Evolutionary conservation across 352 stramenopile genomes (phyloP).

Genomic region (Globisporangium recalcitrans): DNA sequence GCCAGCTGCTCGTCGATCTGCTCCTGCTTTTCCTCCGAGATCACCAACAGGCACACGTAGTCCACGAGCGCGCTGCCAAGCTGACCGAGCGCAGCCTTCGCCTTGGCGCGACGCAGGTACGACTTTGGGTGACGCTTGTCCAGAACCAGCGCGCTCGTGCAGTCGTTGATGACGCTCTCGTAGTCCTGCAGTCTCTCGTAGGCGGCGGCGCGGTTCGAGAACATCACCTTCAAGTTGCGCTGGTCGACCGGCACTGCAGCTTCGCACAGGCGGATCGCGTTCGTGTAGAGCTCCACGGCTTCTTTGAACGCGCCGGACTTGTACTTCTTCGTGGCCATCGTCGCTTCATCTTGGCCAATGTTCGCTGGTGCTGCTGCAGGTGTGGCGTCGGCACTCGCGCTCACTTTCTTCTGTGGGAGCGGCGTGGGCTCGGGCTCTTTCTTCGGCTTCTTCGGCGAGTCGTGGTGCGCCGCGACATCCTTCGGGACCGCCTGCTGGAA

Average conservation of each 20-base stretch:
- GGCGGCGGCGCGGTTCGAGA: conserved; percentile 72
- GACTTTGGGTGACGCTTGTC: conserved; percentile 76
- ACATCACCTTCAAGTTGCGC: conserved; percentile 84
- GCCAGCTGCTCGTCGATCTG: conserved; percentile 66
- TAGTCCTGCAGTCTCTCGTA: conserved; percentile 69
- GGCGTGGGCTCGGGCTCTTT: conserved; percentile 19
- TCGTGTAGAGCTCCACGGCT: conserved; percentile 64
- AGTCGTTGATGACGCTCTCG: conserved; percentile 56
- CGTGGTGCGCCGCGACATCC: conserved; percentile 16
- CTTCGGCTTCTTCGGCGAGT: conserved; percentile 26
- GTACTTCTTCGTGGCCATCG: conserved; percentile 71
- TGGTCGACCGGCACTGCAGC: conserved; percentile 47
- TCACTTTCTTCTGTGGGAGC: conserved; percentile 26
- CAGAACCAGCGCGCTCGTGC: conserved; percentile 44
- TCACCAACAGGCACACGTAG: conserved; percentile 74
- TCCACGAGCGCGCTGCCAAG: conserved; percentile 65
- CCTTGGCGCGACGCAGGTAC: conserved; percentile 72
- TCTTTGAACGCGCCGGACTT: conserved; percentile 64
- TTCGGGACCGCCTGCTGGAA: conserved; percentile 26
- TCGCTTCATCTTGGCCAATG: conserved; percentile 58
- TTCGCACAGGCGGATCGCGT: conserved; percentile 60
- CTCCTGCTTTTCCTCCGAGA: conserved; percentile 74
- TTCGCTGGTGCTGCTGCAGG: conserved; percentile 19
- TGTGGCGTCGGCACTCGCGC: neutral
- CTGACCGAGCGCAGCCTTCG: conserved; percentile 40